Evolutionary conservation across 2,329 filamentous ascomycete genomes (phyloP).

Genomic region (Mycosphaerella arachidis): DNA sequence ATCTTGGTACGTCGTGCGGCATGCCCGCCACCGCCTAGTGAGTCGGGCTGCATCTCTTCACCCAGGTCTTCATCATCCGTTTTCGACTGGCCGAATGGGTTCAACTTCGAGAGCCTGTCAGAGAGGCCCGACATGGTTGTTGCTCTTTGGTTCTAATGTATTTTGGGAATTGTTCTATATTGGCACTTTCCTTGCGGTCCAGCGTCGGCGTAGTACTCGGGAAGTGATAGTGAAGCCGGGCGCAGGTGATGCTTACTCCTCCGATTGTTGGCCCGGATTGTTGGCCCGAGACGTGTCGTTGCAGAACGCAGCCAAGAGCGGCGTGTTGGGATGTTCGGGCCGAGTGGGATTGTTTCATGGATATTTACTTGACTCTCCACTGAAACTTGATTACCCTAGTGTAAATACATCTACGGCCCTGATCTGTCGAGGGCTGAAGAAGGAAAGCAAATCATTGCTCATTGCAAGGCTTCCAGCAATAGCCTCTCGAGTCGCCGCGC

Average conservation of each 20-base stretch:
- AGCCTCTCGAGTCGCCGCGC: background rate
- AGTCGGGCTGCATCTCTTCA: slow-evolving; percentile 47
- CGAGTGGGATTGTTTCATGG: background rate
- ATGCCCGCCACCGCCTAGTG: slow-evolving; percentile 58
- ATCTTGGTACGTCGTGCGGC: slow-evolving; percentile 45
- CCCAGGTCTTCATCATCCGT: slow-evolving; percentile 51
- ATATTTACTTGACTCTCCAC: background rate
- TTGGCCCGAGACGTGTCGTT: background rate
- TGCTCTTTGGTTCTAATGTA: background rate
- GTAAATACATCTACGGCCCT: background rate
- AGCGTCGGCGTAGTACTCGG: background rate
- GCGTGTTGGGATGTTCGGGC: background rate
- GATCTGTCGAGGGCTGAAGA: no score
- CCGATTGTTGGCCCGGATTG: background rate
- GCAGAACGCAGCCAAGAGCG: background rate
- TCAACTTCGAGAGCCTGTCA: slow-evolving; percentile 37
- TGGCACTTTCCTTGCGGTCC: background rate
- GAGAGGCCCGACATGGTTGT: slow-evolving; percentile 15
- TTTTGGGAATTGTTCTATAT: background rate
- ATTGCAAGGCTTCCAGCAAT: background rate
- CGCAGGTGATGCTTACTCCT: background rate
- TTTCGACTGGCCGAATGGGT: slow-evolving; percentile 34
- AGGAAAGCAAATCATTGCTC: no score
- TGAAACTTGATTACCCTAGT: background rate
- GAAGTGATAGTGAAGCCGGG: background rate